Base-by-base conservation (phyloP, 768 basidiomycete species). In the Macrolepiota fuliginosa region DNA sequence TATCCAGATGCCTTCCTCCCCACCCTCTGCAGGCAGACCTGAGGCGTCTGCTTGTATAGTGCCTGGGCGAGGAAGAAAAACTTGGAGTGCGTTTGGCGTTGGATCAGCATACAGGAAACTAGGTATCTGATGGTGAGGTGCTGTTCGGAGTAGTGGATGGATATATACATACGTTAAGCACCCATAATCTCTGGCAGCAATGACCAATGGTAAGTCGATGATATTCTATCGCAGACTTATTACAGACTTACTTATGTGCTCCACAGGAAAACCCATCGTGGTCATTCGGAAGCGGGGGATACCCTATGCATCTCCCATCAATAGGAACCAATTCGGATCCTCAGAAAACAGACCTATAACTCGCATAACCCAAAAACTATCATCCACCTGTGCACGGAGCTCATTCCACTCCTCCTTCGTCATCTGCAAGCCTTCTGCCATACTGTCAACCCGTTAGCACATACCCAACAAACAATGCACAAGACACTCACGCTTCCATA, bases 331-430 rank as follows among this genome's bases (percentile, higher is more conserved):
- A 40, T 25, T 56, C 19, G 13, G 56, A 27, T 22, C 22, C 2
- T 22, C 56, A 42, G 24, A 50, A 15, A 27, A 53, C 70, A 19
- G 10, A 89, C 91, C 93, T 59, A 96, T 91, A 3, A 89, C 77
- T 4, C 94, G 83, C 89, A 94, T 87, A 4, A 87, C 83, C 95
- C 95, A 96, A 69, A 96, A 97, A 65, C 87, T 88, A 65, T 96
- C 87, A 62, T 92, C 84, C 0, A 96, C 88, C 70, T 89, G 82
- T 25, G 71, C 69, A n/a, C 83, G 81, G 51, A 96, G 77, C 0
- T 83, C 81, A 12, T 76, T 62, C 88, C 90, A 91, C 68, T 95
- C 94, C 1, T 84, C 81, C 0, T 71, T 58, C 4, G 80, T 81
- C 86, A 94, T 83, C 10, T 90, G 90, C 5, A 96, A 76, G 6